A percentile compares a stretch with the other conserved stretches of the same genome.
These are phyloP conservation scores for Fomitiporia mediterranea DNA, from an alignment of 1,284 basidiomycete species.

Conservation along the genomic window DNA sequence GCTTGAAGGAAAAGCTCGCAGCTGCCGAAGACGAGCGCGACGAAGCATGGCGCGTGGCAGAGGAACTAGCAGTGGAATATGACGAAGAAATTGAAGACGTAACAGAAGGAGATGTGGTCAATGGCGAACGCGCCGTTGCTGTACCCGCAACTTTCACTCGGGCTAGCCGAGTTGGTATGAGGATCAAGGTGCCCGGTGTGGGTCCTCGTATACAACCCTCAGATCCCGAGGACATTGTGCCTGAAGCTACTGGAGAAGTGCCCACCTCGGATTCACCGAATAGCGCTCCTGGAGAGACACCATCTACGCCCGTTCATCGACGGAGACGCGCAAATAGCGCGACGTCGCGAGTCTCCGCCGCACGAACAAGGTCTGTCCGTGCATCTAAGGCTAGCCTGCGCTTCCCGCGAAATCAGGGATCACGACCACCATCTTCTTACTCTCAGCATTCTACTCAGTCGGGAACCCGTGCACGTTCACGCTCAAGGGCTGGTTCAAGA, in stretches of 20 bases:
- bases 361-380: slow-evolving; percentile 52
- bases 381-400: slow-evolving; percentile 56
- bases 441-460: slow-evolving; percentile 3
- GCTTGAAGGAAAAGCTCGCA: slow-evolving; percentile 42
- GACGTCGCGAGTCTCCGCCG: slow-evolving; percentile 47
- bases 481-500: background rate
- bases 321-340: slow-evolving; percentile 34
- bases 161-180: slow-evolving; percentile 29
- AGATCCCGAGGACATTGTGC: slow-evolving; percentile 3
- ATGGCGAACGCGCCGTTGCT: slow-evolving; percentile 25
- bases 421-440: slow-evolving; percentile 14
- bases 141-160: slow-evolving; percentile 38
- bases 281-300: slow-evolving; percentile 14
- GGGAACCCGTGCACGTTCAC: slow-evolving; percentile 9
- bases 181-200: slow-evolving; percentile 31
- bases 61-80: slow-evolving; percentile 63
- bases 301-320: slow-evolving; percentile 12
- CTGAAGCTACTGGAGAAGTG: slow-evolving; percentile 3
- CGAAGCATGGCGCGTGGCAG: slow-evolving; percentile 75
- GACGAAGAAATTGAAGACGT: slow-evolving; percentile 37
- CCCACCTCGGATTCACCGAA: background rate
- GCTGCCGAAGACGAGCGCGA: slow-evolving; percentile 67
- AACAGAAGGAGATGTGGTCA: slow-evolving; percentile 23
- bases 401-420: slow-evolving; percentile 32
- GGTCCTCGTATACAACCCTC: slow-evolving; percentile 28